Evolutionary conservation across 2,329 filamentous ascomycete genomes (phyloP).

Genomic region (Penicillium sp.): DNA sequence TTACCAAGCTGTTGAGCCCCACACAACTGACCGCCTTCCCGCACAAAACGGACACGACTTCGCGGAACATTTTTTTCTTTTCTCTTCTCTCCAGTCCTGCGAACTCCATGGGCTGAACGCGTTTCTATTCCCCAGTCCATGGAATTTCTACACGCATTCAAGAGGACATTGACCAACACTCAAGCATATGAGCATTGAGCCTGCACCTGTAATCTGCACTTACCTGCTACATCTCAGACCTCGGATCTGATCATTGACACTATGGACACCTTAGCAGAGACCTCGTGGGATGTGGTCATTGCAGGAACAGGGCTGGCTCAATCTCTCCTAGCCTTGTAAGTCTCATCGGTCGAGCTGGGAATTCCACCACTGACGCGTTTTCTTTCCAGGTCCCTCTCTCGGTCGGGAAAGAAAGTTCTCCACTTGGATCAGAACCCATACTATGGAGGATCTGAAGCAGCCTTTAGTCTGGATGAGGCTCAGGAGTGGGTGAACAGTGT

Average conservation of each 20-base stretch:
- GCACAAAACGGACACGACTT: constrained; percentile 12
- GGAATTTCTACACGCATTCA: constrained; percentile 4
- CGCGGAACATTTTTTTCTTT: constrained; percentile 5
- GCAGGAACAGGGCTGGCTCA: constrained; percentile 76
- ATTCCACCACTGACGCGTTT: constrained; percentile 51
- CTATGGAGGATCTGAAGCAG: constrained; percentile 84
- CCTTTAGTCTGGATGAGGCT: constrained; percentile 78
- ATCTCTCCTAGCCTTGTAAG: constrained; percentile 76
- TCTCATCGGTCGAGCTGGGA: constrained; percentile 9
- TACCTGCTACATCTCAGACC: constrained; percentile 19
- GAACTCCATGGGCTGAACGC: not conserved
- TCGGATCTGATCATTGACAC: constrained; percentile 10
- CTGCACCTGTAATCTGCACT: constrained; percentile 15
- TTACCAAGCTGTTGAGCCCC: not conserved
- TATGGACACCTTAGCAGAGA: constrained; percentile 75
- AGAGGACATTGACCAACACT: not conserved
- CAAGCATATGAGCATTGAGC: constrained; percentile 20
- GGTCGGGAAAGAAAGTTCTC: constrained; percentile 86
- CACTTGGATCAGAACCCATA: constrained; percentile 86
- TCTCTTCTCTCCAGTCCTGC: constrained; percentile 1
- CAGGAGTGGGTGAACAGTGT: constrained; percentile 67
- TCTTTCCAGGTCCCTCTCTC: constrained; percentile 75
- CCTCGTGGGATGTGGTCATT: constrained; percentile 77
- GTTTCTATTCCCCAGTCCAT: not conserved
- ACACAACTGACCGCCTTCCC: constrained; percentile 16